Percentiles rank a stretch among this genome's conserved stretches.
These are phyloP conservation scores for Cyclocybe cylindracea DNA, from an alignment of 768 basidiomycete genomes.

Conservation along the genomic window DNA sequence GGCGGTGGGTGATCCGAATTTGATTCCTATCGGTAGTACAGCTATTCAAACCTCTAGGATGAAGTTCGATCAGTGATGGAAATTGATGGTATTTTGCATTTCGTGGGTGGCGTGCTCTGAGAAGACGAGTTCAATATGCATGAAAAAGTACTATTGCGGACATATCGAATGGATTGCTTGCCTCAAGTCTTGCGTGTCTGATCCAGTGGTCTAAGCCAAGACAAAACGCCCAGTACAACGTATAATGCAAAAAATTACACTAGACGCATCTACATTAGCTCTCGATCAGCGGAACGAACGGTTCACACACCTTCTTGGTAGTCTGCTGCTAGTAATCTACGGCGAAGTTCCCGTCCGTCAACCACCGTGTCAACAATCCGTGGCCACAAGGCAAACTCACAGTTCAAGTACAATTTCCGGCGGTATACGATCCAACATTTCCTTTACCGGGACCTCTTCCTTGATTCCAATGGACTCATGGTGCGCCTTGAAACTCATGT, in stretches of 20 bases:
- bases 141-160: too few species aligned
- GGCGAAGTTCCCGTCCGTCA: not conserved
- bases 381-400: constrained; percentile 48
- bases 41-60: constrained; percentile 32
- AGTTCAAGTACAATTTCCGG: constrained; percentile 89
- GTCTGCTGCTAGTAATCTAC: constrained; percentile 61
- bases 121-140: too few species aligned
- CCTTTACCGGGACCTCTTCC: constrained; percentile 75
- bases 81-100: too few species aligned
- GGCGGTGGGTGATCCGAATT: constrained; percentile 31
- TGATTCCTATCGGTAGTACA: constrained; percentile 37
- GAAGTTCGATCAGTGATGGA: constrained; percentile 3
- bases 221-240: too few species aligned
- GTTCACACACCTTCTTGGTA: constrained; percentile 57
- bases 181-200: too few species aligned
- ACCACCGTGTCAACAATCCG: not conserved
- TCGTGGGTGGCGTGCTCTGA: too few species aligned
- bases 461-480: constrained; percentile 70
- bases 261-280: too few species aligned
- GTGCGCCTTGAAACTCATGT: constrained; percentile 81
- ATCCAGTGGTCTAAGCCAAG: too few species aligned
- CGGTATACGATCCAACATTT: constrained; percentile 80
- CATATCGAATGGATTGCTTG: too few species aligned
- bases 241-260: too few species aligned
- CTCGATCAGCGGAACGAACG: too few species aligned